A percentile compares a stretch with the other conserved stretches of the same genome.
Evolutionary conservation across 495 filamentous ascomycete genomes (phyloP).

Genomic region (Daldinia childiae): DNA sequence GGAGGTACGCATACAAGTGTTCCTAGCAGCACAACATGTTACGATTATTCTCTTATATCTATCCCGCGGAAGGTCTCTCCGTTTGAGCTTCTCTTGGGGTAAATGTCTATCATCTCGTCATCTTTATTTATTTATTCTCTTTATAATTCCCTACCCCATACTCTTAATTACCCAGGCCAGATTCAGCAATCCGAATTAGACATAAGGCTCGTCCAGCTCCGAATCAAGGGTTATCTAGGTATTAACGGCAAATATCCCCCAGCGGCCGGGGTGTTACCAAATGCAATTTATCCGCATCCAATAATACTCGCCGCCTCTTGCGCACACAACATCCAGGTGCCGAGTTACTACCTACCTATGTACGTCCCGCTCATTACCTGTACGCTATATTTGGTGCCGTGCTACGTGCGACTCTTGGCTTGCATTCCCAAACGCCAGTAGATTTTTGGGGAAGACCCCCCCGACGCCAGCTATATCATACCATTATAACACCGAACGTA

Average conservation of each 20-base stretch:
- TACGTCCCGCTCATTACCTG: constrained; percentile 1
- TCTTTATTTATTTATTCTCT: neutral
- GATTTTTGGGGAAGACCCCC: neutral
- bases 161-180: constrained; percentile 24
- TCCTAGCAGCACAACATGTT: neutral
- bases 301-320: constrained; percentile 1
- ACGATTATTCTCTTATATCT: constrained; percentile 9
- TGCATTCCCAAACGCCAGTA: constrained; percentile 9
- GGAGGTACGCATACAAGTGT: neutral
- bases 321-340: constrained; percentile 10
- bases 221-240: constrained; percentile 17
- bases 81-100: constrained; percentile 14
- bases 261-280: constrained; percentile 9
- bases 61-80: constrained; percentile 23
- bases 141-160: neutral
- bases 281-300: constrained; percentile 36
- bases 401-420: constrained; percentile 17
- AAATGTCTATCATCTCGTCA: constrained; percentile 13
- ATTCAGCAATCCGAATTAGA: constrained; percentile 19
- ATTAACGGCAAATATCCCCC: constrained; percentile 21
- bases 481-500: constrained; percentile 5
- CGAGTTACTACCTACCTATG: constrained; percentile 9
- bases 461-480: constrained; percentile 2
- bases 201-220: constrained; percentile 3
- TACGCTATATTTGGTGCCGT: neutral